phyloP scores from a whole-genome alignment of 768 basidiomycete genomes.

The button mushroom (Agaricus bisporus) region DNA sequence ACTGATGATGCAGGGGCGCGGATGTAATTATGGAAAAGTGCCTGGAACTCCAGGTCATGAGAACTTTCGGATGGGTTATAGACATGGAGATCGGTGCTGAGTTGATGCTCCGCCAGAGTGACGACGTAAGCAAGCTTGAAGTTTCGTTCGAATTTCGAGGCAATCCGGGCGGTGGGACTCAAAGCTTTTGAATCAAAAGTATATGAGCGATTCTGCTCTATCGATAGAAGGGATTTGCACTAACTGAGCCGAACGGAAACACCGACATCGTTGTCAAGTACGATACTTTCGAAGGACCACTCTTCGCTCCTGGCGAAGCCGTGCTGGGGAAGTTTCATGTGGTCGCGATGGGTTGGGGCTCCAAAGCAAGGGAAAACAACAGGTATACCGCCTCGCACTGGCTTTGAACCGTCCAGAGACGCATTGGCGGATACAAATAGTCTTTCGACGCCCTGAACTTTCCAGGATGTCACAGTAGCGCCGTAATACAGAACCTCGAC shows the following conservation, averaged over 20 bases:
- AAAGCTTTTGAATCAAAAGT: conserved; percentile 38
- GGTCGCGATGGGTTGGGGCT: conserved; percentile 68
- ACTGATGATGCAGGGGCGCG: conserved; percentile 54
- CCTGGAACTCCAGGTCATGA: conserved; percentile 77
- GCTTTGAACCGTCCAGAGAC: conserved; percentile 72
- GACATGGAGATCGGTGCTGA: conserved; percentile 79
- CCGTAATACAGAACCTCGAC: conserved; percentile 71
- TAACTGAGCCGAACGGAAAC: conserved; percentile 78
- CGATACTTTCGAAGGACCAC: conserved; percentile 64
- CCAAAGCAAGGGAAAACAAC: conserved; percentile 88
- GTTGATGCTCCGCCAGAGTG: conserved; percentile 63
- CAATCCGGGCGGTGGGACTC: conserved; percentile 53
- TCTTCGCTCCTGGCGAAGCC: conserved; percentile 80
- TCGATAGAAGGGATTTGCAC: conserved; percentile 18
- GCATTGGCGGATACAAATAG: conserved; percentile 83
- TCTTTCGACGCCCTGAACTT: conserved; percentile 39
- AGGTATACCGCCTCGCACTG: conserved; percentile 53
- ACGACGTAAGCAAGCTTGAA: conserved; percentile 82
- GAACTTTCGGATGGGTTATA: conserved; percentile 51
- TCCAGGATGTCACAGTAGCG: conserved; percentile 88
- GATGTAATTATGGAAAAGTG: conserved; percentile 90
- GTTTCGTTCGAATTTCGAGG: conserved; percentile 47
- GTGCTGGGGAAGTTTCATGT: conserved; percentile 72
- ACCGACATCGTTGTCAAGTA: conserved; percentile 61
- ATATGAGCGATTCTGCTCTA: not conserved